Evolutionary conservation across 768 basidiomycete genomes (phyloP).

Genomic region (Boletellus sp.): DNA sequence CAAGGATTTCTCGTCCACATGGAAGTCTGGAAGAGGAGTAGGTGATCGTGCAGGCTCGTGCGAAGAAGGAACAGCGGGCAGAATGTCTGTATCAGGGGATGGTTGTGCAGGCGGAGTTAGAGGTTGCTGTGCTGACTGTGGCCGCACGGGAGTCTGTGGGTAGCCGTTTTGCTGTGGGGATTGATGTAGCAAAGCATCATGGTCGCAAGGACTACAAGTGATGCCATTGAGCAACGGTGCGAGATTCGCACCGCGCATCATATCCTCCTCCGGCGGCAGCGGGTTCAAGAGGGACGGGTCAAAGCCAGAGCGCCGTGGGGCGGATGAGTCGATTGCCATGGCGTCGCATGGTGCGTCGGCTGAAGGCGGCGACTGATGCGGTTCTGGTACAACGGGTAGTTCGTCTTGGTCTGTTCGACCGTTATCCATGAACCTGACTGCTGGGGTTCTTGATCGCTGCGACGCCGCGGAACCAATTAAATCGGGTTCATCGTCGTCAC

Average conservation of each 20-base stretch:
- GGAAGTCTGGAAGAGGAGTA: conserved; percentile 76
- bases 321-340: conserved; percentile 39
- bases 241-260: conserved; percentile 22
- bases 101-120: conserved; percentile 8
- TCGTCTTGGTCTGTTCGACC: conserved; percentile 16
- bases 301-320: conserved; percentile 41
- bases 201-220: conserved; percentile 1
- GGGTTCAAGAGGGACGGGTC: conserved; percentile 55
- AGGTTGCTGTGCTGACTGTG: not conserved
- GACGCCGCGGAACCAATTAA: conserved; percentile 28
- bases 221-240: conserved; percentile 25
- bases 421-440: conserved; percentile 51
- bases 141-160: conserved; percentile 9
- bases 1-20: conserved; percentile 52
- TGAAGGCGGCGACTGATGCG: not conserved
- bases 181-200: not conserved
- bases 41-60: conserved; percentile 55
- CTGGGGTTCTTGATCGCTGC: conserved; percentile 32
- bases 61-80: conserved; percentile 22
- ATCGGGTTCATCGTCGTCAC: conserved; percentile 50
- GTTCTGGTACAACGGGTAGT: conserved; percentile 12
- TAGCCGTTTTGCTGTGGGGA: conserved; percentile 11
- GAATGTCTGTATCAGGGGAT: conserved; percentile 11
- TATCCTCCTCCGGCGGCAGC: conserved; percentile 31
- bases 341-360: conserved; percentile 7